phyloP scores from a whole-genome alignment of 1,284 basidiomycete species.

The Cystobasidium pallidum region DNA sequence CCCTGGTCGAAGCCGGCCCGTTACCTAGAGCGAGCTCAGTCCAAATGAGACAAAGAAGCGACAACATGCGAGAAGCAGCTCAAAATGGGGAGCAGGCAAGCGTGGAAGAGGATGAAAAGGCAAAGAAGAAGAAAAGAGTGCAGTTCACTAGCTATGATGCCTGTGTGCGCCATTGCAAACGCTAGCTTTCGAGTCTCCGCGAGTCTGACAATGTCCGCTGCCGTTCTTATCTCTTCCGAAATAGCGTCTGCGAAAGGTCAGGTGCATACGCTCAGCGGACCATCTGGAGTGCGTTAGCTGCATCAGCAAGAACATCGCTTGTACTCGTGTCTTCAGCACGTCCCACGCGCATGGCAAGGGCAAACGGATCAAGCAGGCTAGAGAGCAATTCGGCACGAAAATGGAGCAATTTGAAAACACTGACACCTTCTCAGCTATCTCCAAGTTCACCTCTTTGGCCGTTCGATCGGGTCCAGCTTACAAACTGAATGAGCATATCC shows the following conservation, averaged over 20 bases:
- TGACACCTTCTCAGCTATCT: neutral
- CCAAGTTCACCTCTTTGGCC: constrained; percentile 10
- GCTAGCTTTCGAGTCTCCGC: neutral
- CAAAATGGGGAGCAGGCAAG: neutral
- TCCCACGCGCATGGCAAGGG: constrained; percentile 18
- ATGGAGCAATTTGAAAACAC: neutral
- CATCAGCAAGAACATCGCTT: constrained; percentile 32
- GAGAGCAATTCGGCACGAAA: constrained; percentile 20
- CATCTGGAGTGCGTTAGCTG: constrained; percentile 21
- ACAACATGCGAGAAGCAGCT: neutral
- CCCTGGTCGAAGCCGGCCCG: no score
- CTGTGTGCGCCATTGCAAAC: constrained; percentile 18
- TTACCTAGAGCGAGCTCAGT: neutral
- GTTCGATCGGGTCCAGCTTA: neutral
- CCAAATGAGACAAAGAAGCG: neutral
- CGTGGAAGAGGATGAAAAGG: neutral
- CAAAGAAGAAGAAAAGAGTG: constrained; percentile 13
- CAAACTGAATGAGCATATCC: constrained; percentile 7
- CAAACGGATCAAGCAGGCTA: constrained; percentile 26
- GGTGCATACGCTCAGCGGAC: constrained; percentile 2
- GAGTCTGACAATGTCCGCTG: neutral
- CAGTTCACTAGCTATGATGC: constrained; percentile 35
- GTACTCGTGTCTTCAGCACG: constrained; percentile 27
- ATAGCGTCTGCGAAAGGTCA: constrained; percentile 37
- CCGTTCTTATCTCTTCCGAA: neutral